These are phyloP conservation scores for Epicoccum sorghinum DNA, from an alignment of 2,329 filamentous ascomycete genomes.

Conservation along the genomic window DNA sequence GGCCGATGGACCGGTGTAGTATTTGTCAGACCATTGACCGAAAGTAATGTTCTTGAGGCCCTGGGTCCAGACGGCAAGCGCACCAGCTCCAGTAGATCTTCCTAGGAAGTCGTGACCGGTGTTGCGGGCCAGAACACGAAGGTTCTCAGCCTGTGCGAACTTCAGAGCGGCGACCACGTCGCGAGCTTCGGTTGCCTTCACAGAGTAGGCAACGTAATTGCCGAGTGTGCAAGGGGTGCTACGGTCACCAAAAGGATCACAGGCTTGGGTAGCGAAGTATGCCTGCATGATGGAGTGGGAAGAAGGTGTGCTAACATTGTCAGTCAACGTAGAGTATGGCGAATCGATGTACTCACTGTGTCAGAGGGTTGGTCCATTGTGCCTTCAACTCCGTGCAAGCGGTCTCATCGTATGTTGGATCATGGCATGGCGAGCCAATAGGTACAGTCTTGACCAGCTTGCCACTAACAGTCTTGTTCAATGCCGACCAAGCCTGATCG, in stretches of 20 bases:
- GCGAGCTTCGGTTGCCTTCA: constrained; percentile 38
- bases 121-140: constrained; percentile 34
- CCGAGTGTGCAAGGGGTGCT: constrained; percentile 26
- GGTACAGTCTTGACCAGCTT: constrained; percentile 49
- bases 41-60: constrained; percentile 32
- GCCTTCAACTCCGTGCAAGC: constrained; percentile 25
- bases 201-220: constrained; percentile 42
- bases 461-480: constrained; percentile 49
- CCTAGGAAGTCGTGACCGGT: constrained; percentile 41
- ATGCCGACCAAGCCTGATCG: constrained; percentile 35
- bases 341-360: constrained; percentile 27
- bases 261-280: constrained; percentile 25
- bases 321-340: background rate
- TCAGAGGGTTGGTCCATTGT: constrained; percentile 16
- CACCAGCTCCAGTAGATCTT: constrained; percentile 36
- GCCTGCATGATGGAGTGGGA: constrained; percentile 24
- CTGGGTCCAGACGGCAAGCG: constrained; percentile 40
- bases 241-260: constrained; percentile 22
- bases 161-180: constrained; percentile 27
- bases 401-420: constrained; percentile 23
- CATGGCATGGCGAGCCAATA: constrained; percentile 47
- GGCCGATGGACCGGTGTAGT: constrained; percentile 35
- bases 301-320: constrained; percentile 9
- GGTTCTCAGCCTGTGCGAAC: constrained; percentile 33
- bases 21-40: constrained; percentile 24